phyloP scores from a whole-genome alignment of 192 early-diverging fungal genomes.

The Linnemannia elongata region DNA sequence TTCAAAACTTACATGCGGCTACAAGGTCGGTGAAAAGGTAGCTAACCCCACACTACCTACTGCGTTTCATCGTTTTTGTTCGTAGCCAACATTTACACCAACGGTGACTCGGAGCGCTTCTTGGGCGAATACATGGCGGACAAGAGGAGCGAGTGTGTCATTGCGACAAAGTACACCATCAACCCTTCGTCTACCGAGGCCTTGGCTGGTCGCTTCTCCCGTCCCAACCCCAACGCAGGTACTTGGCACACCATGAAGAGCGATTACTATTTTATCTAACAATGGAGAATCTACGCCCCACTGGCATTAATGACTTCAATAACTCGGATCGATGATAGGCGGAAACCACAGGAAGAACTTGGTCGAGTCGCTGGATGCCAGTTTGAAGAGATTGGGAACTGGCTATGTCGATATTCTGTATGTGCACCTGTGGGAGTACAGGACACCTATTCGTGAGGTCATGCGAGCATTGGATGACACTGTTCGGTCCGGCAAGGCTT shows the following conservation, averaged over 20 bases:
- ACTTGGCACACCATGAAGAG: neutral
- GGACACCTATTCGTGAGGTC: slow-evolving; percentile 76
- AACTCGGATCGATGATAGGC: neutral
- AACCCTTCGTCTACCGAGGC: slow-evolving; percentile 12
- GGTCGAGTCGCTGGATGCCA: slow-evolving; percentile 65
- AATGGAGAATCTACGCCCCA: neutral
- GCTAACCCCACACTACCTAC: neutral
- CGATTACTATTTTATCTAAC: neutral
- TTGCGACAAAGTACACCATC: slow-evolving; percentile 70
- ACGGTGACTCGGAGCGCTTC: slow-evolving; percentile 68
- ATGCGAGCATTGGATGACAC: slow-evolving; percentile 79
- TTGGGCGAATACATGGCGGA: slow-evolving; percentile 66
- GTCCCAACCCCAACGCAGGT: slow-evolving; percentile 43
- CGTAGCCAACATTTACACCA: slow-evolving; percentile 67
- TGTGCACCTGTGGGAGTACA: slow-evolving; percentile 61
- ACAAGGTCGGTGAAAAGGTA: neutral
- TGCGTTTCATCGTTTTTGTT: no score
- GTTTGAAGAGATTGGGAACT: slow-evolving; percentile 66
- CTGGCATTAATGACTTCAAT: neutral
- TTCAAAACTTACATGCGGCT: neutral
- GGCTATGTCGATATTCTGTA: slow-evolving; percentile 62
- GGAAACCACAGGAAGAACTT: slow-evolving; percentile 60
- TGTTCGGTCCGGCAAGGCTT: slow-evolving; percentile 72
- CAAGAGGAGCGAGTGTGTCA: slow-evolving; percentile 67
- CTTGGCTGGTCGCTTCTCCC: slow-evolving; percentile 8